phyloP scores from a whole-genome alignment of 352 stramenopile species.

The Globisporangium cylindrosporum region DNA sequence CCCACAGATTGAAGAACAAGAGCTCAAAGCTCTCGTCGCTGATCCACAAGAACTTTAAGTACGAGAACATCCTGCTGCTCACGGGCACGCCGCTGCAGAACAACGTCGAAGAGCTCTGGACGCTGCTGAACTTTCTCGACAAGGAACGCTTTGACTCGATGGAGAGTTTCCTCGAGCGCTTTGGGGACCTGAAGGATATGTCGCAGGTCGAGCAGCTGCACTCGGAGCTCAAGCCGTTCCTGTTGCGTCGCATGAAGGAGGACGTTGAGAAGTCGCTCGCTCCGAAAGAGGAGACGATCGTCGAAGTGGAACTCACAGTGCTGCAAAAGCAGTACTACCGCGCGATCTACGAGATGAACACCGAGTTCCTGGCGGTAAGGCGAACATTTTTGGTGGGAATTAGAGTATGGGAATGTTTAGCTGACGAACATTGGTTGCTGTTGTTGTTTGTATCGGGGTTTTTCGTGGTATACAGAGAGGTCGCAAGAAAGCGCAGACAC shows the following conservation, averaged over 20 bases:
- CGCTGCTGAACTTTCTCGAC: constrained; percentile 98
- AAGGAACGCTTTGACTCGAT: constrained; percentile 90
- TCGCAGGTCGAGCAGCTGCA: constrained; percentile 88
- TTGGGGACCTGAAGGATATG: constrained; percentile 91
- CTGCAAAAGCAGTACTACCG: constrained; percentile 91
- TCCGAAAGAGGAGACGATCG: constrained; percentile 88
- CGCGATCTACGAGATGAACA: constrained; percentile 93
- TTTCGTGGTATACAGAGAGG: constrained; percentile 31
- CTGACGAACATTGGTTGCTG: neutral
- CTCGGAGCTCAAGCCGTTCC: constrained; percentile 77
- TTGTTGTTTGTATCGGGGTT: neutral
- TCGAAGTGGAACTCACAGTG: constrained; percentile 90
- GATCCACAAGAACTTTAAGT: constrained; percentile 75
- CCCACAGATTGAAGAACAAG: constrained; percentile 98
- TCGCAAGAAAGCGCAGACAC: constrained; percentile 62
- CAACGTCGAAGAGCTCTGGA: constrained; percentile 95
- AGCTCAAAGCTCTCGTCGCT: constrained; percentile 94
- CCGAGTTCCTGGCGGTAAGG: constrained; percentile 78
- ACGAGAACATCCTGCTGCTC: constrained; percentile 85
- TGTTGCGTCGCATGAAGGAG: constrained; percentile 88
- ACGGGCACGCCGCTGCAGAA: constrained; percentile 91
- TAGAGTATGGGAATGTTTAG: neutral
- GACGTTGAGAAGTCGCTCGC: constrained; percentile 88
- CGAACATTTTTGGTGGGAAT: neutral
- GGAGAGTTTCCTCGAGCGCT: constrained; percentile 93